Evolutionary conservation across 1,284 basidiomycete genomes (phyloP), one percentile per base, ranked within the genome.

Genomic region (Apiotrichum montevideense): DNA sequence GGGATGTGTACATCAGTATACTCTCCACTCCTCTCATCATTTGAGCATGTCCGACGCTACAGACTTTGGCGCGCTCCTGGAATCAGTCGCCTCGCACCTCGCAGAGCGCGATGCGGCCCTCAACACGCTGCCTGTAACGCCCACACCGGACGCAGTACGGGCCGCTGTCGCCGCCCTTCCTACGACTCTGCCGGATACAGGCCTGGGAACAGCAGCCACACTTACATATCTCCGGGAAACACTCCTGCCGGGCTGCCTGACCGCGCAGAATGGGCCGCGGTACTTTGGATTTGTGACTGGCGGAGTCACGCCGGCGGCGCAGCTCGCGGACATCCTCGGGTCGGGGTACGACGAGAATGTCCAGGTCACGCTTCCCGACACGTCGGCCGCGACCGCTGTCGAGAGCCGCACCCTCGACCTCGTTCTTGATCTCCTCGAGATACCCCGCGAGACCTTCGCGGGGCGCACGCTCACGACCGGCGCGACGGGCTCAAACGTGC

Each of bases 241-340:
- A 3, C 52, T 81, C 5, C 56, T 73, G 0, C 74, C 73, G 0
- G 78, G 76, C 1, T 66, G 78, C 2, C 63, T 76, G 1, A 65
- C 66, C 35, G 79, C 76, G 10, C 79, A 80, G 52, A 70, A 73
- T 35, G 78, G 77, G 0, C 74, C 73, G 3, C 67, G 79, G 32
- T 81, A 80, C 62, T 81, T 77, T 63, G 80, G 80, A 0, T 79
- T 82, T 56, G 78, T 81, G 4, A 78, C 75, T 3, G 79, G 79
- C 13, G 79, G 79, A 1, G 71, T 74, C 2, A 73, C 76, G 13
- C 73, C 76, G 0, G 74, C 77, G 0, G 77, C 80, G 4, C 77
- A 79, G 57, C 62, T 80, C 9, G 75, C 77, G 2, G 77, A 78
- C 54, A 67, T 77, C 15, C 61, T 78, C 4, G 66, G 70, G 0